Evolutionary conservation across 2,329 filamentous ascomycete species (phyloP), one percentile per base, ranked within the genome.

Genomic region (Bimuria novae-zelandiae): DNA sequence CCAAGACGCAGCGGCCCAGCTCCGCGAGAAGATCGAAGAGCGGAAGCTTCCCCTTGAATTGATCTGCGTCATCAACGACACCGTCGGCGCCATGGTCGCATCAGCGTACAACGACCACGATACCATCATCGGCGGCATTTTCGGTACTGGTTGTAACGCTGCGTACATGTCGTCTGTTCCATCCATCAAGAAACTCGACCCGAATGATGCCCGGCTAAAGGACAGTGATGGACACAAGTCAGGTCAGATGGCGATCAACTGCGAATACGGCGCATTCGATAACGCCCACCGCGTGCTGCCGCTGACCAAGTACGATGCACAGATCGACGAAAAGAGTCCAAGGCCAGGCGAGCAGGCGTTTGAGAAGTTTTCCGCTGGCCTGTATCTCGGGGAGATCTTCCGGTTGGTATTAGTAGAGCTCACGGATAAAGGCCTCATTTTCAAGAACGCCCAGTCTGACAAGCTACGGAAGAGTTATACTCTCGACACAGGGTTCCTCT

Each of bases 221-320:
- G 47, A 23, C 36, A 21, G 30, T 23, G 22, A 30, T 25, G 5
- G 25, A 42, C 17, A 49, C 21, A 37, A 30, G 3, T 36, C 45
- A 17, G 37, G 43, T 25, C 59, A 60, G 12, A 95, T 97, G 82
- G 92, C 91, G 47, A 96, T 97, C 79, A 97, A 97, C 81, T 97
- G 92, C 79, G 93, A 97, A 75, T 97, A 92, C 84, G 93, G 93
- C 61, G 92, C 93, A 29, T 97, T 97, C 69, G 93, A 97, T 76
- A 96, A 96, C 74, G 90, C 96, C 76, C 89, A 93, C 78, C 83
- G 88, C 67, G 88, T 97, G 49, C 86, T 97, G 11, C 92, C 92
- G 11, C 84, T 86, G 49, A 96, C 92, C 22, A 84, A 84, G 52
- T 97, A 76, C 63, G 77, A 79, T 52, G 56, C 72, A 54, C 68